Base-by-base conservation (phyloP, 1,284 basidiomycete species). In the Sporisorium scitamineum region DNA sequence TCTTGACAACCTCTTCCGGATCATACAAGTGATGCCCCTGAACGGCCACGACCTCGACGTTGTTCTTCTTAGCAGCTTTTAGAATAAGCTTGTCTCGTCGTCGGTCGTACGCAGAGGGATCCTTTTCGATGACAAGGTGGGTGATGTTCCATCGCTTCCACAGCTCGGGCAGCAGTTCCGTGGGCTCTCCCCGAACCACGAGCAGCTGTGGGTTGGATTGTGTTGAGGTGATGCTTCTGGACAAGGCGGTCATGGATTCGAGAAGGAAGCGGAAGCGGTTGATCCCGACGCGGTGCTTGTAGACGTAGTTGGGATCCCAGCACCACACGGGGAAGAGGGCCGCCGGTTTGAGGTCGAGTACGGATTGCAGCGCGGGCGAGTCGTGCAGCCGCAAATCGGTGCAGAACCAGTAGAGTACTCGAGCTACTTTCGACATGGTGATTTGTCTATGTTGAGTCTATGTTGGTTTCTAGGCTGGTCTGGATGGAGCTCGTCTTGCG, bases 331-430 rank as follows among this genome's bases (percentile, higher is more conserved):
- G 88, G 73, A 87, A 88, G 67, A 88, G 85, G 0, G 83, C 79
- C 29, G 86, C 80, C 26, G 87, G 86, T 11, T 85, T 80, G 26
- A 88, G 81, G 18, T 80, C 81, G 13, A 88, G 79, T 1, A 87
- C 88, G 27, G 85, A 85, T 31, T 80, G 77, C 11, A 89, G 83
- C 0, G 88, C 87, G 6, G 88, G 88, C 7, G 87, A 88, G 60
- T 89, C 88, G 76, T 88, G 87, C 22, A 88, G 76, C 44, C 89
- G 86, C 37, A 89, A 80, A 79, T 89, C 88, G 26, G 88, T 88
- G 37, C 88, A 81, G 82, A 88, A 88, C 88, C 87, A 88, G 74
- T 87, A 87, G 11, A 89, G 67, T 5, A 88, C 86, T 41, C 86
- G 61, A 13, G 76, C 63, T 5, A 70, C 48, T 29, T 76, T 76